Evolutionary conservation across 2,329 filamentous ascomycete genomes (phyloP), one percentile per base, ranked within the genome.

Genomic region (Diplodia scrobiculata): DNA sequence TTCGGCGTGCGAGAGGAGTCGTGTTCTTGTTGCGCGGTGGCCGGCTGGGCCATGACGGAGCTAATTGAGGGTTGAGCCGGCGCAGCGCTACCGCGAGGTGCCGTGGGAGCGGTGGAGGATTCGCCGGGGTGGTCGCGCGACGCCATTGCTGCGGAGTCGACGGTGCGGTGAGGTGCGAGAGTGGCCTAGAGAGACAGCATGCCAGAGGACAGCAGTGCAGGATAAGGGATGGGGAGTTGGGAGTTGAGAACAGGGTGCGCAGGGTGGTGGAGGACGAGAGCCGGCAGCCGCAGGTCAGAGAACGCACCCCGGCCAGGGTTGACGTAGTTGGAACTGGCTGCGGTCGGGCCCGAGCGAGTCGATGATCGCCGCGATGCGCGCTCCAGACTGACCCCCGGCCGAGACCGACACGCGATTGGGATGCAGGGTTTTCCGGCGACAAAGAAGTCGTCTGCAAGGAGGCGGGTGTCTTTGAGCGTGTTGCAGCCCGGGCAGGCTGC

Each of bases 281-380:
- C 19, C 25, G 55, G 25, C n/a, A 59, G 63, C 45, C 29, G 64
- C 53, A 59, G 52, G 51, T 54, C 63, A 62, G 58, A 45, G 45
- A 21, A 47, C 58, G 58, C 19, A 51, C 58, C 58, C 58, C 45
- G 58, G 58, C 29, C 10, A 36, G 36, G 53, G 47, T 60, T 66
- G 64, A 66, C 64, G 64, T 66, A 66, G 64, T 63, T 62, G 13
- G 21, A 45, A 52, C 41, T 47, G 60, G 48, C 48, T 63, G 17
- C 32, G 14, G 13, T 5, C 45, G 52, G 59, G 59, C 38, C 59
- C 59, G 59, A 38, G 59, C 59, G 32, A 63, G 29, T 52, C 14
- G 17, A 34, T 21, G 58, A 63, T 63, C 60, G 60, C 14, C 58
- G 58, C 32, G 58, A 60, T 60, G 47, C 38, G 55, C 55, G 48